These are phyloP conservation scores for Mycena indigotica DNA, from an alignment of 768 basidiomycete genomes.

Conservation along the genomic window DNA sequence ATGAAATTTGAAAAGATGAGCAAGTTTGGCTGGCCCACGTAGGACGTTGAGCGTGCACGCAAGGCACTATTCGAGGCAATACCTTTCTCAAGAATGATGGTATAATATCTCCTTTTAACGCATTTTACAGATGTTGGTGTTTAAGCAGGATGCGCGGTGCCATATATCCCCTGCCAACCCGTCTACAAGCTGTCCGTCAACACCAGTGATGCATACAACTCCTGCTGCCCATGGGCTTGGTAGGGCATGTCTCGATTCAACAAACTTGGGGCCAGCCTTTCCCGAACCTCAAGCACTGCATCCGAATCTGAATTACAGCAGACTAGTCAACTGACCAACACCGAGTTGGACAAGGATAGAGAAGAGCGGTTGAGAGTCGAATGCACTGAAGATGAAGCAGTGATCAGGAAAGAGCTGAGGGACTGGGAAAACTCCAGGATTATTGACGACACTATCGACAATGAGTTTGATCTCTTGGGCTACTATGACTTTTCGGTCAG, in stretches of 20 bases:
- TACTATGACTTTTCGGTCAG: no score
- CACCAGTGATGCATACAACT: background rate
- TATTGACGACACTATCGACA: background rate
- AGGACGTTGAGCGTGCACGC: background rate
- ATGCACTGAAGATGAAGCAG: background rate
- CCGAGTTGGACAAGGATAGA: background rate
- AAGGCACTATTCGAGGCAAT: background rate
- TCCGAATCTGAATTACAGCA: background rate
- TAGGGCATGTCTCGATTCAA: background rate
- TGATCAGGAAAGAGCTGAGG: background rate
- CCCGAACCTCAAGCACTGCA: background rate
- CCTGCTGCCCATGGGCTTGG: background rate
- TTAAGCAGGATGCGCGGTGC: background rate
- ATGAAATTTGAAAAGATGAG: slow-evolving; percentile 16
- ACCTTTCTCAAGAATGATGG: background rate
- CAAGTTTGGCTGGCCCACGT: slow-evolving; percentile 1
- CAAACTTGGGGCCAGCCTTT: background rate
- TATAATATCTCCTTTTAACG: no score
- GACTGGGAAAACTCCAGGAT: background rate
- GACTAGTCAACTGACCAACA: background rate
- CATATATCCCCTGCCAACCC: background rate
- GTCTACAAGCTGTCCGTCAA: background rate
- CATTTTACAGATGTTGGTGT: background rate
- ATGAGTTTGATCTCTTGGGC: background rate
- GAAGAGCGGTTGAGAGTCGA: background rate